Evolutionary conservation across 176 grass and related monocot species (phyloP), one percentile per base, ranked within the genome.

Genomic region (Alopecurus myosuroides): DNA sequence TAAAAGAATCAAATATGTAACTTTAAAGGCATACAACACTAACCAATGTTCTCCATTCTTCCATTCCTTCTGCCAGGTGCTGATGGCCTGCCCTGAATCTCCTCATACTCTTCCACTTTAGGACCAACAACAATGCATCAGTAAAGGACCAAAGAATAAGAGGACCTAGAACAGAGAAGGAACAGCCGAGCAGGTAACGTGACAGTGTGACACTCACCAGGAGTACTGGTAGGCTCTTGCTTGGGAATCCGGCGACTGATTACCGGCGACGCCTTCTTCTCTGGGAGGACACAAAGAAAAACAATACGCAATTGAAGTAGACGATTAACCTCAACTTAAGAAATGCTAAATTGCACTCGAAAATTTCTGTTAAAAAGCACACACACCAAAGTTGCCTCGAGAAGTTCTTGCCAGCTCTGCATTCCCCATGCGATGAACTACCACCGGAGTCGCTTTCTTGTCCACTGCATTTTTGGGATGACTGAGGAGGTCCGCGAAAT

Each of bases 31-130:
- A 56, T 4, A 41, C 80, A 86, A 11, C 15, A 87, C 83, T 88
- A 49, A 99, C 97, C 97, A 61, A 99, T 89, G 52, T 94, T 99
- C 77, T 94, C 88, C 89, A 94, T 94, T 81, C 92, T 96, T 64
- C 57, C 81, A 60, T 82, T 77, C 81, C 77, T 85, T 63, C n/a
- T 67, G n/a, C 56, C 82, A 41, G 80, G 39, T 34, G 40, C 57
- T 60, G 85, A 75, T 75, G 89, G 89, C 68, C 42, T 84, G 22
- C 78, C 83, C 64, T 71, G 85, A 22, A 82, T 85, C 75, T 97
- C 88, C 57, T 94, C 89, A 33, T 85, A 87, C 57, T 88, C 80
- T 83, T 95, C 92, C 74, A 84, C 97, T 92, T 80, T 19, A 84
- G 40, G 70, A 61, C 18, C 52, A 79, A 45, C 58, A 72, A 79